A percentile compares a stretch with the other conserved stretches of the same genome.
Evolutionary conservation across 208 protist genomes (phyloP).

Genomic region (Leishmania aethiopica): DNA sequence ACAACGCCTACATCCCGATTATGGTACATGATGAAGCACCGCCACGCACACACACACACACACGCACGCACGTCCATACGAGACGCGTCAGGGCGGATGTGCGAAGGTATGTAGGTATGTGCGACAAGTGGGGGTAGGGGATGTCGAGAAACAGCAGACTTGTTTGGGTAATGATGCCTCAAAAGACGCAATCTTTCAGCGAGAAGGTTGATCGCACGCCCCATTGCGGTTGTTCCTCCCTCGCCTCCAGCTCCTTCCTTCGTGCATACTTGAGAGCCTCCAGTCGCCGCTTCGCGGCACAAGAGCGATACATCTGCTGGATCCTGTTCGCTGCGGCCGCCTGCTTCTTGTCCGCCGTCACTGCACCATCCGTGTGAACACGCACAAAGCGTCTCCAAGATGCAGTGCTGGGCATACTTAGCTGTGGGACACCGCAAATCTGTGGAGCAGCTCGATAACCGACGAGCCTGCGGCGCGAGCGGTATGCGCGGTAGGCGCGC

Average conservation of each 20-base stretch:
- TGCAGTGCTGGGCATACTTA: neutral
- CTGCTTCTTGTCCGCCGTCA: neutral
- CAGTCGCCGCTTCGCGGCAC: constrained; percentile 20
- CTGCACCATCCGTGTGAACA: neutral
- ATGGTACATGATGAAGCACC: neutral
- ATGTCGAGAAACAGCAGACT: neutral
- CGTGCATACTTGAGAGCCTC: constrained; percentile 27
- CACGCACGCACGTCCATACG: neutral
- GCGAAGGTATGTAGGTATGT: neutral
- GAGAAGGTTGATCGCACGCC: constrained; percentile 5
- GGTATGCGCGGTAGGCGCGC: constrained; percentile 54
- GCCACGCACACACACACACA: neutral
- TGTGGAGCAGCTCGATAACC: neutral
- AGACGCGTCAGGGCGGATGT: neutral
- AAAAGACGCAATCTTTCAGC: constrained; percentile 33
- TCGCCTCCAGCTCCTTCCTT: neutral
- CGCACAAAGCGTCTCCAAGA: neutral
- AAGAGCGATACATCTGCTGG: constrained; percentile 27
- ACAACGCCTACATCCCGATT: neutral
- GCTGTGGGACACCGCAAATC: neutral
- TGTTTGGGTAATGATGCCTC: neutral
- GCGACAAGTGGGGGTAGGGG: neutral
- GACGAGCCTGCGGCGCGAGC: constrained; percentile 14
- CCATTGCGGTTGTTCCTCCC: neutral
- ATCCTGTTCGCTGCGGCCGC: constrained; percentile 23